Evolutionary conservation across 768 basidiomycete species (phyloP), one percentile per base, ranked within the genome.

Genomic region (Psilocybe azurescens): DNA sequence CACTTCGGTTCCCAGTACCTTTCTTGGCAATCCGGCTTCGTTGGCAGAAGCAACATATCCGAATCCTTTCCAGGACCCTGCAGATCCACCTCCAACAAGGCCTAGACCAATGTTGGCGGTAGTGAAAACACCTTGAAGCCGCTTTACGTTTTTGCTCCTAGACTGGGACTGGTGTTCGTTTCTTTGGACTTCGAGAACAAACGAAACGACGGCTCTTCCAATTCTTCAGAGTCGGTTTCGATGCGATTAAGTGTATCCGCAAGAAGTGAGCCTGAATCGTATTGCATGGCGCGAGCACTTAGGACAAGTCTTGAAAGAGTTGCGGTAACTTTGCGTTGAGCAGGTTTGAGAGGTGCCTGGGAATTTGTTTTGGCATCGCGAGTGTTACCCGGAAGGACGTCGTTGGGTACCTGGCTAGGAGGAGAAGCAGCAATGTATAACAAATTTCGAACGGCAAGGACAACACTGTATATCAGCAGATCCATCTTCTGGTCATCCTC

Each of bases 251-350:
- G 79, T 13, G 89, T 90, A 62, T 91, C 88, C 10, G 81, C 73
- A 3, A 86, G 73, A 24, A 85, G 79, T 1, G 85, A 82, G 14
- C 87, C 88, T 0, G 90, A 89, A 68, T 93, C 89, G 62, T 91
- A 93, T 68, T 91, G 87, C 76, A 93, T 89, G 0, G 95, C 94
- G 53, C 97, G 89, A n/a, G 93, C 89, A 7, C 91, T 93, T 2
- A 97, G 85, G 32, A 97, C 92, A 30, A 98, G 81, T 72, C 95
- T 90, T 18, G 93, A 95, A 8, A 97, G 79, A 0, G 94, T 94
- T 7, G 94, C 92, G 2, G 94, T 93, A 33, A 97, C 90, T 68
- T 93, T 93, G 55, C 93, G 83, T 60, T 94, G 93, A 0, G 88
- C 87, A 6, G 90, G 89, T 73, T 94, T 94, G 47, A 94, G 79